These are phyloP conservation scores for Kwoniella sp. DNA, from an alignment of 768 basidiomycete species.

Conservation along the genomic window DNA sequence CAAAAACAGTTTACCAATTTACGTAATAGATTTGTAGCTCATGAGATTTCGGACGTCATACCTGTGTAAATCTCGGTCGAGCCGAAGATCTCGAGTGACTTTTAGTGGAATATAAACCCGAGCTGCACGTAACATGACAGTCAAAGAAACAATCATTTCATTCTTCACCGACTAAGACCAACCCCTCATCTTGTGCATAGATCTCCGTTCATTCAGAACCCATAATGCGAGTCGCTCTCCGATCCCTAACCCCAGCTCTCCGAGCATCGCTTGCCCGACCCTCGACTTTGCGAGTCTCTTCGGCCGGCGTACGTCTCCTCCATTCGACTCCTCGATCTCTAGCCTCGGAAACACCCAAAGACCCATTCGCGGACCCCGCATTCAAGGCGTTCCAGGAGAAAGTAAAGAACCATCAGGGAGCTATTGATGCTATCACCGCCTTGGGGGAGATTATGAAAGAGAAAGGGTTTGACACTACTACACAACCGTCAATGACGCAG, in stretches of 20 bases:
- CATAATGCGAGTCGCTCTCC: constrained; percentile 13
- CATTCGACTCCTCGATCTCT: constrained; percentile 20
- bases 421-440: constrained; percentile 43
- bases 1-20: too few relatives aligned
- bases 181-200: too few relatives aligned
- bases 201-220: background rate
- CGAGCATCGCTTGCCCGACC: constrained; percentile 10
- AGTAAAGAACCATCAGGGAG: constrained; percentile 38
- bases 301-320: constrained; percentile 13
- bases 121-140: too few relatives aligned
- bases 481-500: constrained; percentile 40
- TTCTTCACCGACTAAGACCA: too few relatives aligned
- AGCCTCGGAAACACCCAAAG: constrained; percentile 31
- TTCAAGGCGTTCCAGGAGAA: constrained; percentile 40
- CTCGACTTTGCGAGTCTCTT: background rate
- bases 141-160: too few relatives aligned
- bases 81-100: background rate
- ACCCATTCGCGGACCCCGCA: constrained; percentile 35
- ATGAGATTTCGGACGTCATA: constrained; percentile 1
- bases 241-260: constrained; percentile 4
- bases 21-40: background rate
- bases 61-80: background rate
- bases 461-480: constrained; percentile 47
- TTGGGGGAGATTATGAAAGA: constrained; percentile 40
- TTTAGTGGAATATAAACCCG: background rate